These are phyloP conservation scores for Ammopiptanthus mongolicus DNA, from an alignment of 306 rosid species.

Conservation along the genomic window DNA sequence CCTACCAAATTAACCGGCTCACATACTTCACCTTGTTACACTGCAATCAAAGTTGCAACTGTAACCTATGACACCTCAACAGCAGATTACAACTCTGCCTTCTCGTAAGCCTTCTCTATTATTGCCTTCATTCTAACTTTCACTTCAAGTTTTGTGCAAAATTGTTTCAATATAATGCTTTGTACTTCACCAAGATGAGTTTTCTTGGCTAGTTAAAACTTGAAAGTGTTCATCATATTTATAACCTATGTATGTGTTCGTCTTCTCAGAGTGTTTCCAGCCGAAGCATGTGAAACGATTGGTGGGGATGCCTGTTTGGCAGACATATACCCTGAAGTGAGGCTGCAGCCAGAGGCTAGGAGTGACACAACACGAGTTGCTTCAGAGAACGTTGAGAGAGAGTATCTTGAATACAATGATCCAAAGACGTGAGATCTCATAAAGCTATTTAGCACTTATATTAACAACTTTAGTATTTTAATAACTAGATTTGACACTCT, in stretches of 20 bases:
- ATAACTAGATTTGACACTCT: too few species aligned
- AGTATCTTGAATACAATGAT: slow-evolving; percentile 55
- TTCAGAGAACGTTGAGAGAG: slow-evolving; percentile 53
- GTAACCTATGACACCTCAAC: slow-evolving; percentile 30
- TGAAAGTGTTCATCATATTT: not conserved
- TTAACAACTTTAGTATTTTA: too few species aligned
- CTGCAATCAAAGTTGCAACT: slow-evolving; percentile 30
- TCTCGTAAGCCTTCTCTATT: slow-evolving; percentile 40
- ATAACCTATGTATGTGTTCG: not conserved
- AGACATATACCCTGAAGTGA: slow-evolving; percentile 52
- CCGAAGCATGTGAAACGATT: slow-evolving; percentile 70
- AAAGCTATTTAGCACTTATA: not conserved
- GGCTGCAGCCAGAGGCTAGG: slow-evolving; percentile 31
- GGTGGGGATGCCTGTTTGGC: slow-evolving; percentile 74
- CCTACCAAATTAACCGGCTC: slow-evolving; percentile 26
- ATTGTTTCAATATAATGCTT: not conserved
- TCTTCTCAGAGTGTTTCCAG: slow-evolving; percentile 47
- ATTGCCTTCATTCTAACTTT: not conserved
- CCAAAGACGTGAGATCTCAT: slow-evolving; percentile 44
- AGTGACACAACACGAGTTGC: not conserved
- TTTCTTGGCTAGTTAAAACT: not conserved
- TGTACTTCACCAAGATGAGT: not conserved
- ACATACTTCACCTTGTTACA: slow-evolving; percentile 19
- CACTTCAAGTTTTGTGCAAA: not conserved
- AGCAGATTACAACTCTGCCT: slow-evolving; percentile 44